Base-by-base conservation (phyloP, 441 rosid genomes). In the Adansonia madagascariensis region DNA sequence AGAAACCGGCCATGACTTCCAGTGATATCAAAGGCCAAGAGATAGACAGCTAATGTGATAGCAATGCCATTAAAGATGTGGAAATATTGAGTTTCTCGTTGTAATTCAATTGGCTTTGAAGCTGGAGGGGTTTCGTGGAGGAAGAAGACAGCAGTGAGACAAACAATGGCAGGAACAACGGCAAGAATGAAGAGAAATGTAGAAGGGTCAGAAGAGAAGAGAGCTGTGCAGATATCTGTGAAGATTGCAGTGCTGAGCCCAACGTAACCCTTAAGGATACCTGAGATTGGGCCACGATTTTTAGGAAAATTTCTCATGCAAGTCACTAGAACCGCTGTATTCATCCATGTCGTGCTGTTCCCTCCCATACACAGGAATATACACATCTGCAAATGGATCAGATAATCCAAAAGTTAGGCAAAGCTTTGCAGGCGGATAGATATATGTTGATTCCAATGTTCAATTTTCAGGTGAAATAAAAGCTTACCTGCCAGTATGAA, bases 321-420 rank as follows among this genome's bases (percentile, higher is more conserved):
- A 10, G 90, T 87, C 15, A 89, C 92, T 8, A 89, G 71, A 75
- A 86, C 86, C 31, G 90, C 89, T 44, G 92, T 89, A 86, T 89
- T 89, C 90, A 89, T 87, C 90, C 90, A 89, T 49, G 92, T 89
- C 10, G 89, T 84, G 71, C 92, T 87, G 81, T 89, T 89, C 15
- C 90, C 90, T 69, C 92, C 92, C 89, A 89, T 74, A 81, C 89
- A 87, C 22, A 89, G 82, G 70, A 86, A 82, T 49, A 89, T 59
- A 76, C 92, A 89, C 89, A 87, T 87, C 90, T 89, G 78, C 46
- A 78, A 35, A 43, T 10, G 14, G n/a, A 8, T 7, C 12, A 24
- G 49, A 52, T 1, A 50, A 64, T 20, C 63, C 52, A n/a, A 65
- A 35, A 20, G 17, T 65, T 20, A 46, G 68, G 14, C 22, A 12